Evolutionary conservation across 345 rosid genomes (phyloP).

Genomic region (Sonneratia caseolaris): DNA sequence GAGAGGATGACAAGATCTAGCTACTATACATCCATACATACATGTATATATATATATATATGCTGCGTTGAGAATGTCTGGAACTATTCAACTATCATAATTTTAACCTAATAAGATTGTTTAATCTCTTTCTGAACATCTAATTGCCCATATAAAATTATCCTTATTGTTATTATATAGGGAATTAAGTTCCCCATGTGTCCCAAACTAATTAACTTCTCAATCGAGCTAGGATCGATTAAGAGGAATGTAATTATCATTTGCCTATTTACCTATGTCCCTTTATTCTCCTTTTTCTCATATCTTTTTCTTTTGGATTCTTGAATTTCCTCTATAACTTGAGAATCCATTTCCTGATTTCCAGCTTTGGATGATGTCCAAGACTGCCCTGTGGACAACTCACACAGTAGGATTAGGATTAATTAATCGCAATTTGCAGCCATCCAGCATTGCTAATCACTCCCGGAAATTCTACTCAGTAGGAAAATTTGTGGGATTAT

Average conservation of each 20-base stretch:
- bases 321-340: too few relatives aligned
- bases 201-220: neutral
- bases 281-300: too few relatives aligned
- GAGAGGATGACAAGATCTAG: neutral
- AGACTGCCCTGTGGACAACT: neutral
- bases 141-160: neutral
- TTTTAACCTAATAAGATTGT: neutral
- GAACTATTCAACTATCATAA: neutral
- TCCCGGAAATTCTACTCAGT: neutral
- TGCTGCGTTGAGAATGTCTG: neutral
- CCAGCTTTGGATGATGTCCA: neutral
- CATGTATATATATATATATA: neutral
- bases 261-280: too few relatives aligned
- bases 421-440: neutral
- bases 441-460: neutral
- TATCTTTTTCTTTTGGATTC: too few relatives aligned
- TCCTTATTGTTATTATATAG: neutral
- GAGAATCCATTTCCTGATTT: too few relatives aligned
- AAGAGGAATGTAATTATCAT: too few relatives aligned
- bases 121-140: neutral
- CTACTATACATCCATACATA: neutral
- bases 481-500: neutral
- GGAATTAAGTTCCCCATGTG: neutral
- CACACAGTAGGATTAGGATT: neutral
- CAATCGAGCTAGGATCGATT: too few relatives aligned